Percentiles rank a stretch among this genome's conserved stretches.
Conservation (phyloP, 2,329 filamentous ascomycete genomes). For the Podosphaera fusca region DNA sequence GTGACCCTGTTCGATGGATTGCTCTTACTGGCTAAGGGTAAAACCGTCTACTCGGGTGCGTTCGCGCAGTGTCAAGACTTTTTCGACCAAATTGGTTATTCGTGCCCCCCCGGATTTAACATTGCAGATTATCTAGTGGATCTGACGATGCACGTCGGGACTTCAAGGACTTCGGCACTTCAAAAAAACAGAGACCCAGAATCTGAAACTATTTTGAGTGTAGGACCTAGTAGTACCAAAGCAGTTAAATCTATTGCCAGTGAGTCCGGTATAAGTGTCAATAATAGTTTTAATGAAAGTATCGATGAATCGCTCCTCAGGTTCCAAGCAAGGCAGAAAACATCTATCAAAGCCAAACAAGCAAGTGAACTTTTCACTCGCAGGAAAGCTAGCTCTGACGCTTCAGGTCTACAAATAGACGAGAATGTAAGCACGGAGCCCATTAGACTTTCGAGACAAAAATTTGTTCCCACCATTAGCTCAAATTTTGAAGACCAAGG, state of each 20-base stretch:
- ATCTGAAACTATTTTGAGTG: slow-evolving; percentile 40
- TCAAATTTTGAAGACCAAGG: slow-evolving; percentile 48
- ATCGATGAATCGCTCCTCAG: slow-evolving; percentile 35
- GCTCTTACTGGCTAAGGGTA: slow-evolving; percentile 72
- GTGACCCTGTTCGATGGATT: slow-evolving; percentile 89
- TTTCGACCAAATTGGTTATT: slow-evolving; percentile 78
- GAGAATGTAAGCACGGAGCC: slow-evolving; percentile 26
- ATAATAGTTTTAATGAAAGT: slow-evolving; percentile 33
- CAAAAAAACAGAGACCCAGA: slow-evolving; percentile 35
- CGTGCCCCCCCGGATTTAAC: slow-evolving; percentile 90
- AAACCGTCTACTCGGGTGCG: slow-evolving; percentile 79
- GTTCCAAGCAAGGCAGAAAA: slow-evolving; percentile 45
- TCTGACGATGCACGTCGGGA: slow-evolving; percentile 82
- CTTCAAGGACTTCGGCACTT: slow-evolving; percentile 27
- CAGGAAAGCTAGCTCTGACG: slow-evolving; percentile 41
- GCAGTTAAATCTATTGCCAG: slow-evolving; percentile 83
- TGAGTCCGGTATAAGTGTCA: slow-evolving; percentile 51
- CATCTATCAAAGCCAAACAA: slow-evolving; percentile 67
- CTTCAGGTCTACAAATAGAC: slow-evolving; percentile 40
- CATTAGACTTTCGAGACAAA: slow-evolving; percentile 32
- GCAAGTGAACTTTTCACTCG: slow-evolving; percentile 79
- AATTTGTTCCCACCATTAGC: slow-evolving; percentile 27
- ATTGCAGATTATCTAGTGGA: slow-evolving; percentile 97
- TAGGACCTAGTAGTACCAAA: slow-evolving; percentile 65
- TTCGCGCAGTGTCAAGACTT: slow-evolving; percentile 76